Conservation (phyloP, 805 yeast species). For the Jamesozyma gamospora region DNA sequence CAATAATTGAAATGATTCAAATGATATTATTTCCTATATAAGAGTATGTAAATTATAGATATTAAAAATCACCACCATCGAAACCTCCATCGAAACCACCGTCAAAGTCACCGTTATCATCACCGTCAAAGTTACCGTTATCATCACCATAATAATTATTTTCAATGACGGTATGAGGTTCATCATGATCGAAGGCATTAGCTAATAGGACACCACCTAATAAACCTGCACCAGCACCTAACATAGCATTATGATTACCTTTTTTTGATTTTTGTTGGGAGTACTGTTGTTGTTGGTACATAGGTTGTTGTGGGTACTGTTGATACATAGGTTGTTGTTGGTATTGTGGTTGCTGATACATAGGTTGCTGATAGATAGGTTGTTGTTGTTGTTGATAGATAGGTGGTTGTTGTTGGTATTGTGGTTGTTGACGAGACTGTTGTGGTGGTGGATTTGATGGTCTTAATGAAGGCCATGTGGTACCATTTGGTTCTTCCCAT, state of each 20-base stretch:
- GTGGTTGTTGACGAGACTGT: conserved; percentile 10
- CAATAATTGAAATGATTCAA: conserved; percentile 8
- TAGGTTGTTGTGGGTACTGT: conserved; percentile 15
- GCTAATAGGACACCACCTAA: conserved; percentile 50
- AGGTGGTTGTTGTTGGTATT: conserved; percentile 22
- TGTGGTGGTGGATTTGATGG: conserved; percentile 12
- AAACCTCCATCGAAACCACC: conserved; percentile 20
- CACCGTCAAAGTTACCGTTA: too few relatives aligned
- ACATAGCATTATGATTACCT: conserved; percentile 32
- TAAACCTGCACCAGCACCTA: conserved; percentile 51
- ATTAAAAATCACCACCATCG: conserved; percentile 15
- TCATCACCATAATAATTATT: conserved; percentile 32
- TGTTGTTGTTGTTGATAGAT: conserved; percentile 20
- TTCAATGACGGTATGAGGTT: conserved; percentile 16
- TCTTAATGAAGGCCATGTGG: conserved; percentile 31
- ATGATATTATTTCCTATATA: not conserved
- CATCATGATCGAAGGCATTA: conserved; percentile 28
- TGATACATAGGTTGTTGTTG: conserved; percentile 24
- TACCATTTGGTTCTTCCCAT: conserved; percentile 78
- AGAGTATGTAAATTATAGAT: too few relatives aligned
- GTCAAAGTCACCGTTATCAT: conserved; percentile 24
- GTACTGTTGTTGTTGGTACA: conserved; percentile 7
- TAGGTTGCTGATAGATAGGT: conserved; percentile 8
- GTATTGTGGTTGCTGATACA: conserved; percentile 11
- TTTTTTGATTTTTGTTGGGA: conserved; percentile 28